Evolutionary conservation across 768 basidiomycete genomes (phyloP), one percentile per base, ranked within the genome.

Genomic region (Boletus rubropictus): DNA sequence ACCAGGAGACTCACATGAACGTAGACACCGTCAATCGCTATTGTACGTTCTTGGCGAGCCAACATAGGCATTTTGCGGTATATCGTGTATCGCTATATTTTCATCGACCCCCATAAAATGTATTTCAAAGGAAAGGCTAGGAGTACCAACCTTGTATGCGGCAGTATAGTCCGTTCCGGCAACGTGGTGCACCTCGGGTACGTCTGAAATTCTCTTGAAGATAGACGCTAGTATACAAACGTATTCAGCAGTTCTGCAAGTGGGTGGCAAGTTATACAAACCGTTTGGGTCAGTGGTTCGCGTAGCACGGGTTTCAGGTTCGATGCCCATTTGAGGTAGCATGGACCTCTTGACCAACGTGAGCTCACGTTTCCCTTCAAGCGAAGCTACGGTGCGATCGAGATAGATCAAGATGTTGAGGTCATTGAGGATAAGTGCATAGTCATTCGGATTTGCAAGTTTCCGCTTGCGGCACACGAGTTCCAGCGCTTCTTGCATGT

Each of bases 1-100:
- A 46, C 4, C 17, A 14, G 21, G 7, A 28, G 18, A 63, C 79
- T 51, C 49, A 91, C 89, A 62, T 93, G 89, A 29, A 96, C 82
- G 57, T 97, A 97, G 53, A 84, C 89, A 4, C 93, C 93, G 64
- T 99, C 96, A 51, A 98, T 89, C 12, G 95, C 94, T 2, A 99
- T 77, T 2, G 83, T 82, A 5, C 94, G 82, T 62, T 95, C 91
- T 56, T 93, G 92, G 18, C 91, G 80, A 39, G 98, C 83, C 21
- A 91, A 72, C 86, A 94, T 95, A 2, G 94, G 92, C 66, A 95
- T 81, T 69, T 95, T 98, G 39, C 95, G 85, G 62, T 88, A 89
- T 15, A 99, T 88, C 0, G 81, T 86, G 58, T 84, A 99, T 78
- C 89, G 87, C 89, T 93, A 64, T 15, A 40, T 45, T 17, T 18